Base-by-base conservation (phyloP, 2,329 filamentous ascomycete genomes). In the Calonectria honghensis region DNA sequence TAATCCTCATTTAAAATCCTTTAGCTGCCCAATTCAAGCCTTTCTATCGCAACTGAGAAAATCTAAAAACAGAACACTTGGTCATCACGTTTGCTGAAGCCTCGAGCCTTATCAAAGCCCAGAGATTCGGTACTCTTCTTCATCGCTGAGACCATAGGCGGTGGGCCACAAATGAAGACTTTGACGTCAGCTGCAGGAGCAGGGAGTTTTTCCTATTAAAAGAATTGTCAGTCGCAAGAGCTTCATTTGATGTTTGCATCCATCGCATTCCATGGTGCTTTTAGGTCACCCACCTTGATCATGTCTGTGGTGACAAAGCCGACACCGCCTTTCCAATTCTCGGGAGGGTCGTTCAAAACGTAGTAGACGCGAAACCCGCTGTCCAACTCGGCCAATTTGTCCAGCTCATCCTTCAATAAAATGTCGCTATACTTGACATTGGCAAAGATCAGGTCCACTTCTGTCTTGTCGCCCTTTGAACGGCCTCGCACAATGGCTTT, bases 71-170 rank as follows among this genome's bases (percentile, higher is more conserved):
- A 95, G 88, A 98, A 98, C 79, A 98, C 95, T 86, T 98, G 96
- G 85, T 98, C 96, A 83, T 96, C 94, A 70, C 98, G 92, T 91
- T 98, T 98, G 92, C 96, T 98, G 80, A 98, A 96, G 39, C 96
- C 95, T 74, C 93, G 91, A 48, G 96, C 94, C 90, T 98, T 98
- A 82, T 94, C 90, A 89, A 94, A 98, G 72, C 96, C 96, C 13
- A 98, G 90, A 75, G 91, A 90, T 86, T 97, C 95, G 61, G 96
- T 93, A 6, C 95, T 92, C 91, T 98, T 98, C 94, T 98, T 98
- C 89, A 98, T 93, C 54, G 95, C 96, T 81, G 94, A 94, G 75
- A 98, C 91, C 96, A 98, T 98, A 61, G 96, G 96, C 67, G 96
- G 96, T 65, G 96, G 96, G 24, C 61, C 61, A 16, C 61, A 65